Base-by-base conservation (phyloP, 2,329 filamentous ascomycete genomes). In the Ilyonectria sp. region DNA sequence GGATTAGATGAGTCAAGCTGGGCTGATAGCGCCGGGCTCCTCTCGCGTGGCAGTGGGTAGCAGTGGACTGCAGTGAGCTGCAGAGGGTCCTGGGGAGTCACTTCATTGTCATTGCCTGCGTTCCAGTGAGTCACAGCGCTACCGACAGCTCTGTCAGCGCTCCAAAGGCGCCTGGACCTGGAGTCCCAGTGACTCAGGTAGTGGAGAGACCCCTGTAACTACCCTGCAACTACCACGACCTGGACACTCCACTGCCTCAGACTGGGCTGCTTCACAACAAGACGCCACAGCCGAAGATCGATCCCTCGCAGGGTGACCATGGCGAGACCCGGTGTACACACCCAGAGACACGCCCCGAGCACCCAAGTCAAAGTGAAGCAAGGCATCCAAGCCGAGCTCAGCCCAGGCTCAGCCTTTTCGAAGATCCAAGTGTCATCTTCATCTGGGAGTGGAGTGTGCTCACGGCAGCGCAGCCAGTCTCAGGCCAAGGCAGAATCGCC, bases 391-490 rank as follows among this genome's bases (percentile, higher is more conserved):
- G 40, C 23, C 33, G 21, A 31, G 35, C 57, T 65, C 63, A 65
- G 63, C 63, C 57, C 57, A 44, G 26, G 19, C 63, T 65, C 53
- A 60, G 63, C 63, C 52, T 40, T 52, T 19, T 33, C 50, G 23
- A 15, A 31, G 50, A 53, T 53, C n/a, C n/a, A 53, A 26, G 35
- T n/a, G 9, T 46, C 56, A 47, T 47, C n/a, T 29, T 29, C 26
- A 17, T 21, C 44, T 11, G n/a, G 13, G 6, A 6, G 17, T 21
- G 29, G n/a, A 35, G 10, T 35, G 19, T 13, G n/a, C 50, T 35
- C 31, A 21, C 40, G 8, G 40, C 40, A 43, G 17, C 40, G 15
- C 40, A 43, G n/a, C 40, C 13, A 13, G 33, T 37, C 58, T 56
- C 40, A 50, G 29, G 19, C 50, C 56, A 33, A 49, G 33, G 50